Evolutionary conservation across 116 monocot genomes (phyloP).

Genomic region (Posidonia oceanica): DNA sequence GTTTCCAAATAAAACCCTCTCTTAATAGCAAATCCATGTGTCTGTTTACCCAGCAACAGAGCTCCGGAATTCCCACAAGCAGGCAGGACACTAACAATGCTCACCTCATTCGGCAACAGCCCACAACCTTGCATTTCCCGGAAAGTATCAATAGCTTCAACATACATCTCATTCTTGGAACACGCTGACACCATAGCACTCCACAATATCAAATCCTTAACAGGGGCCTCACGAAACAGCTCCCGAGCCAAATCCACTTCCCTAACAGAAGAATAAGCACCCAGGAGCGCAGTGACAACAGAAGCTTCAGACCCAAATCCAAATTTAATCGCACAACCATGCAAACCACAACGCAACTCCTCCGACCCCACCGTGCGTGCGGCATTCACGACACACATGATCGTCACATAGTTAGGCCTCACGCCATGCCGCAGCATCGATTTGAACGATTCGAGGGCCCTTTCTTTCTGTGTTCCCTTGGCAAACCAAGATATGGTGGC

Average conservation of each 20-base stretch:
- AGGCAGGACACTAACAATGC: slow-evolving; percentile 26
- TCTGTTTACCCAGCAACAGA: slow-evolving; percentile 20
- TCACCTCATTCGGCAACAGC: slow-evolving; percentile 22
- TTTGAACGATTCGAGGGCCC: slow-evolving; percentile 2
- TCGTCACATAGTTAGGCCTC: slow-evolving; percentile 2
- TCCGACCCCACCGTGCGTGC: background rate
- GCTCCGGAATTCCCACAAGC: slow-evolving; percentile 29
- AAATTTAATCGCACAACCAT: slow-evolving; percentile 19
- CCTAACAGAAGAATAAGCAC: slow-evolving; percentile 22
- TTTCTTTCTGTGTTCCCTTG: background rate
- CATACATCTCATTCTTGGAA: slow-evolving; percentile 19
- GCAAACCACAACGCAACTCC: slow-evolving; percentile 9
- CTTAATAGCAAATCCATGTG: slow-evolving; percentile 31
- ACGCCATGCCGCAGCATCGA: slow-evolving; percentile 11
- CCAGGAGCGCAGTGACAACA: slow-evolving; percentile 29
- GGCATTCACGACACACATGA: slow-evolving; percentile 21
- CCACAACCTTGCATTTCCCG: slow-evolving; percentile 16
- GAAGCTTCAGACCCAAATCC: slow-evolving; percentile 15
- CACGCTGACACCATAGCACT: slow-evolving; percentile 33
- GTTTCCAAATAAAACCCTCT: slow-evolving; percentile 19
- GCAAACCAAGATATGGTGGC: background rate
- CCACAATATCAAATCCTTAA: slow-evolving; percentile 37
- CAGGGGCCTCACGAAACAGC: slow-evolving; percentile 15
- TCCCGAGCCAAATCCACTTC: slow-evolving; percentile 11
- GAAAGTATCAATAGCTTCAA: slow-evolving; percentile 27